Conservation (phyloP, 2,329 filamentous ascomycete genomes). For the Sphaerulina musiva region DNA sequence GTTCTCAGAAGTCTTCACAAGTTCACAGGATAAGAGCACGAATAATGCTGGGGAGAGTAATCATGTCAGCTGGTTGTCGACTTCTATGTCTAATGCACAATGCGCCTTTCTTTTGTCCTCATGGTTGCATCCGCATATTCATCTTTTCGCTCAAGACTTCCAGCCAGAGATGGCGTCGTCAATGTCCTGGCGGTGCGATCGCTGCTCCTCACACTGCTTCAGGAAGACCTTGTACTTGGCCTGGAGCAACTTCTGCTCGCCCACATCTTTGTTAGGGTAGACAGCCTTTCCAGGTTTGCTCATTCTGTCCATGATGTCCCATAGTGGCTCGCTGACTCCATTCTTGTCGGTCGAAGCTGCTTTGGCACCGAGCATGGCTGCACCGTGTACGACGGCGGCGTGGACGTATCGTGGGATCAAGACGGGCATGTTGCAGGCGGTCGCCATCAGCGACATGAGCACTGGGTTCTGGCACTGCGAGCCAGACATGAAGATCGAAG, state of each 20-base stretch:
- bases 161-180: conserved; percentile 50
- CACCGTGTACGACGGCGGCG: conserved; percentile 93
- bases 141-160: conserved; percentile 17
- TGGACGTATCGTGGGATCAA: conserved; percentile 90
- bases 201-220: conserved; percentile 82
- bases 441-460: conserved; percentile 84
- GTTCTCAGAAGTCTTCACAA: too few relatives aligned
- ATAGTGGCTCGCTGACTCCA: conserved; percentile 77
- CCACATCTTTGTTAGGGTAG: conserved; percentile 62
- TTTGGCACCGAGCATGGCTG: conserved; percentile 95
- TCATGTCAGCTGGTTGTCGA: background rate
- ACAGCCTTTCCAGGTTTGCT: conserved; percentile 87
- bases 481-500: conserved; percentile 96
- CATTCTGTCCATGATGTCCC: conserved; percentile 97
- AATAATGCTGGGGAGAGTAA: too few relatives aligned
- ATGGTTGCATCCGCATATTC: background rate
- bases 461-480: conserved; percentile 95
- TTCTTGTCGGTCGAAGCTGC: conserved; percentile 76
- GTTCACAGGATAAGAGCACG: too few relatives aligned
- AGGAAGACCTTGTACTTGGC: conserved; percentile 95
- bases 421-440: conserved; percentile 85
- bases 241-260: conserved; percentile 71
- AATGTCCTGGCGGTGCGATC: conserved; percentile 70
- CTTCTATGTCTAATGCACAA: conserved; percentile 5
- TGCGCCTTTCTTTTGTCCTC: background rate